Percentiles rank a stretch among this genome's conserved stretches.
phyloP scores from a whole-genome alignment of 305 asterid genomes.

The Fraxinus sp. region DNA sequence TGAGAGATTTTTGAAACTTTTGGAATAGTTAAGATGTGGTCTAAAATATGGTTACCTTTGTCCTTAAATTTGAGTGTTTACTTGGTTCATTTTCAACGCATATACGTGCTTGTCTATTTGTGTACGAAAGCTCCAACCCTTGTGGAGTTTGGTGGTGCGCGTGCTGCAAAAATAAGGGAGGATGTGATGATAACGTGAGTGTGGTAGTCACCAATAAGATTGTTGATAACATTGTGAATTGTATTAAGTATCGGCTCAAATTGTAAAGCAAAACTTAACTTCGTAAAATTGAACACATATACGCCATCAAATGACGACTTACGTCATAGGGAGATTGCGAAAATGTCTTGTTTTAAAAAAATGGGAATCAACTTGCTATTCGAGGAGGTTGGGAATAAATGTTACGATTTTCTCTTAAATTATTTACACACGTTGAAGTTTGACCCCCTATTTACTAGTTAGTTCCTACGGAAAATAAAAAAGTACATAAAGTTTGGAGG shows the following conservation, averaged over 20 bases:
- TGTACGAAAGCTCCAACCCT: neutral
- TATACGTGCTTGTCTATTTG: neutral
- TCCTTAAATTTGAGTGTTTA: neutral
- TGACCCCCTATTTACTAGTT: neutral
- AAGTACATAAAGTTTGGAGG: neutral
- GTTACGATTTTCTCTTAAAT: neutral
- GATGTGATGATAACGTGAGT: conserved; percentile 35
- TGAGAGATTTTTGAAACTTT: neutral
- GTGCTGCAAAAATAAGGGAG: conserved; percentile 37
- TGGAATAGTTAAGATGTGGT: neutral
- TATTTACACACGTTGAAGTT: neutral
- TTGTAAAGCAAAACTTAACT: neutral
- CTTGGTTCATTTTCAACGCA: neutral
- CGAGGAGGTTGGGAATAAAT: neutral
- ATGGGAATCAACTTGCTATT: neutral
- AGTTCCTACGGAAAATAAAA: neutral
- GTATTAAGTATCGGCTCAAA: conserved; percentile 4
- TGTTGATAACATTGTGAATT: conserved; percentile 33
- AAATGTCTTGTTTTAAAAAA: neutral
- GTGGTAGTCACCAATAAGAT: conserved; percentile 39
- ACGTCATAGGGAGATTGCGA: neutral
- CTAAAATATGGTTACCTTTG: neutral
- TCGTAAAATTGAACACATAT: neutral
- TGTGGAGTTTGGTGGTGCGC: conserved; percentile 43
- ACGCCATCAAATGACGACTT: neutral